A percentile compares a stretch with the other conserved stretches of the same genome.
These are phyloP conservation scores for Colletotrichum karsti DNA, from an alignment of 2,329 filamentous ascomycete genomes.

Conservation along the genomic window DNA sequence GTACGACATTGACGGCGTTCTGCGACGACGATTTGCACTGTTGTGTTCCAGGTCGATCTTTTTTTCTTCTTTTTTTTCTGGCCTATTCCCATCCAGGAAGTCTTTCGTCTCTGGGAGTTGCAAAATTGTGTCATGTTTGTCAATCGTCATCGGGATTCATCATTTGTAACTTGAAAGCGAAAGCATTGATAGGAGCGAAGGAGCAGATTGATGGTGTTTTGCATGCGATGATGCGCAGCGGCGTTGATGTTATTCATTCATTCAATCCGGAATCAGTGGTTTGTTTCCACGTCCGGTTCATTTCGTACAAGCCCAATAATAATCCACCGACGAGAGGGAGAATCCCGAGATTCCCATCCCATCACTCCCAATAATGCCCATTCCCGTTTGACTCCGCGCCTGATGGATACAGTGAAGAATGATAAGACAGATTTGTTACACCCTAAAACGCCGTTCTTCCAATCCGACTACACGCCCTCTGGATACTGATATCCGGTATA, in stretches of 20 bases:
- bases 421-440: not conserved
- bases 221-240: not conserved
- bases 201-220: not conserved
- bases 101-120: too few relatives aligned
- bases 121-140: not conserved
- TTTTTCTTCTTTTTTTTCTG: not conserved
- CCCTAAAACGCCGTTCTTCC: not conserved
- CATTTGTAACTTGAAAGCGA: not conserved
- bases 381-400: not conserved
- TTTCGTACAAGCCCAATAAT: not conserved
- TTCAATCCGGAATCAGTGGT: not conserved
- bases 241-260: not conserved
- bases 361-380: not conserved
- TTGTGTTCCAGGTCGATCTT: not conserved
- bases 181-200: not conserved
- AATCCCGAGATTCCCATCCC: not conserved
- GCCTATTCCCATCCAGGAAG: not conserved
- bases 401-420: not conserved
- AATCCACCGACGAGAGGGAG: not conserved
- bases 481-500: not conserved
- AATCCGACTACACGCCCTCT: too few relatives aligned
- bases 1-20: constrained; percentile 10
- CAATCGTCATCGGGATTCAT: not conserved
- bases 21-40: not conserved
- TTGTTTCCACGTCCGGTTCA: not conserved